Conservation (phyloP, 2,329 filamentous ascomycete species). For the Helotiales sp. region DNA sequence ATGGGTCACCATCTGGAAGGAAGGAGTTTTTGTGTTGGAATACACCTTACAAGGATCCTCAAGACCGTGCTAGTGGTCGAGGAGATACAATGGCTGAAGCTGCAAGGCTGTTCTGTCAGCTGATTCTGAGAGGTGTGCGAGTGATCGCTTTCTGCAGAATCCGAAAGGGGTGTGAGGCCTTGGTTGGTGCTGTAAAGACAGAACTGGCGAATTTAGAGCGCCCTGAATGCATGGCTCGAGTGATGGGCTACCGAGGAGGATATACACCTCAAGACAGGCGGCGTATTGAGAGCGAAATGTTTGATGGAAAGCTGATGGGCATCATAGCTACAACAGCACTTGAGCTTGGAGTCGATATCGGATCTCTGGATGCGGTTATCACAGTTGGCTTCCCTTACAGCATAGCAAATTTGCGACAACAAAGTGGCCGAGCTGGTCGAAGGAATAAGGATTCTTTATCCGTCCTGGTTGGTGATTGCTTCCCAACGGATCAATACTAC, state of each 20-base stretch:
- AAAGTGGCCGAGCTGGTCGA: constrained; percentile 88
- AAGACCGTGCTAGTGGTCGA: constrained; percentile 81
- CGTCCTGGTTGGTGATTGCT: constrained; percentile 84
- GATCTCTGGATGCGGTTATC: constrained; percentile 87
- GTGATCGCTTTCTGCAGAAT: constrained; percentile 93
- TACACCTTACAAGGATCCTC: constrained; percentile 88
- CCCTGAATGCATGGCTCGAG: constrained; percentile 71
- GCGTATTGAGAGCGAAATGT: constrained; percentile 92
- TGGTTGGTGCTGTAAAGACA: constrained; percentile 76
- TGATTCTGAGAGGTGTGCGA: constrained; percentile 83
- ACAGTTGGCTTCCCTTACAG: constrained; percentile 95
- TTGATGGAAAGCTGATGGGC: constrained; percentile 87
- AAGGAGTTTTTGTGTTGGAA: constrained; percentile 99
- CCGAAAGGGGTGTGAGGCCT: constrained; percentile 81
- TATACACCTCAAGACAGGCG: constrained; percentile 91
- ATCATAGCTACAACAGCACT: constrained; percentile 93
- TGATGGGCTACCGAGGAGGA: constrained; percentile 95
- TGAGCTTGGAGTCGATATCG: constrained; percentile 94
- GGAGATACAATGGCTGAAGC: constrained; percentile 81
- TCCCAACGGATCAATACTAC: constrained; percentile 90
- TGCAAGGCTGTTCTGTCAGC: constrained; percentile 86
- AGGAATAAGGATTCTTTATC: constrained; percentile 92
- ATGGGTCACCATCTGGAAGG: constrained; percentile 86
- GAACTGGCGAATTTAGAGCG: constrained; percentile 75
- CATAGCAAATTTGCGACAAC: constrained; percentile 90